Evolutionary conservation across 352 stramenopile genomes (phyloP), one percentile per base, ranked within the genome.

Genomic region (Phytophthora lateralis): DNA sequence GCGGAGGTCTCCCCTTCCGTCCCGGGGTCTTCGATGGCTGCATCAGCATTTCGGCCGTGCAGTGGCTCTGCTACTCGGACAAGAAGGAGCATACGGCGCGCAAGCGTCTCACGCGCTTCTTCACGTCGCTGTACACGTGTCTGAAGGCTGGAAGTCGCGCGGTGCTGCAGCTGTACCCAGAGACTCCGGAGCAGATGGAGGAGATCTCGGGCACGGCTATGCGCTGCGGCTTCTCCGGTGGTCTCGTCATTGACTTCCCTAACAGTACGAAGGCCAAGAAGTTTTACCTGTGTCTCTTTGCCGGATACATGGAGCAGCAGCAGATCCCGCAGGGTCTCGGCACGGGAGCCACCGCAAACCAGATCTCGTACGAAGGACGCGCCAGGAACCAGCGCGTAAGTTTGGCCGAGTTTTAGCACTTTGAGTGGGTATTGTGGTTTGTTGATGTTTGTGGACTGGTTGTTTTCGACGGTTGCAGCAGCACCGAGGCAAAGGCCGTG

Each of bases 51-150:
- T 99, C 97, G 12, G 98, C 98, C n/a, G 73, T 99, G 24, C 98
- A 99, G 80, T 99, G 98, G 98, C 88, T 99, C 18, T 99, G 98
- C 73, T 99, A 99, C 79, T 98, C 96, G 57, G 98, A 99, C 76
- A 97, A 96, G 55, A 98, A 97, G 55, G 85, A 97, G 49, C 97
- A 99, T 75, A 97, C 87, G 37, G 84, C 87, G 35, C 79, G 97
- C 55, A 93, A 94, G 64, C 92, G 97, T 27, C 80, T 99, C 15
- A 97, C 89, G 48, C 89, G 96, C 21, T 99, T 99, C 77, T 99
- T 99, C 77, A 97, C 91, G 38, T 97, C 90, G 45, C 81, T 97
- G 0, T 97, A 95, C 71, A 94, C 82, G 59, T 91, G 83, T 44
- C 49, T 97, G 37, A 94, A 96, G 72, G 76, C 85, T 18, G 87